Evolutionary conservation across 1,284 basidiomycete genomes (phyloP).

Genomic region (Malassezia restricta): DNA sequence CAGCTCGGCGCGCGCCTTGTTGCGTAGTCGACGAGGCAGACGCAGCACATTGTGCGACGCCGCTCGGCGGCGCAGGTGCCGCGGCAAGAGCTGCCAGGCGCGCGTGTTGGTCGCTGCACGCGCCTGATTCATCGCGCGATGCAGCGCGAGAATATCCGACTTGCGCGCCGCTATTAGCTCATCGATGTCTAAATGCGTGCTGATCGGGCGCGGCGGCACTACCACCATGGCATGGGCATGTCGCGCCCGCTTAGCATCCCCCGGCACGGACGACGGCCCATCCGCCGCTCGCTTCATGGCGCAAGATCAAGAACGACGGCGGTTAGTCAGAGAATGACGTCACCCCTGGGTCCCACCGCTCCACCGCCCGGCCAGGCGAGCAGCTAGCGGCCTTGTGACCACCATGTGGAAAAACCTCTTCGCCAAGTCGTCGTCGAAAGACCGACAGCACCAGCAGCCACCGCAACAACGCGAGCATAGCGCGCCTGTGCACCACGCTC

Average conservation of each 20-base stretch:
- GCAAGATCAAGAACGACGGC: background rate
- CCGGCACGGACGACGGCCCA: background rate
- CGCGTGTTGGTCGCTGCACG: slow-evolving; percentile 24
- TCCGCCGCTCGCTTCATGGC: slow-evolving; percentile 1
- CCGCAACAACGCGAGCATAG: too few relatives aligned
- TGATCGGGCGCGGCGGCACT: background rate
- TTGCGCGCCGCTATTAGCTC: slow-evolving; percentile 7
- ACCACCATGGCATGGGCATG: background rate
- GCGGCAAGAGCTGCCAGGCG: slow-evolving; percentile 44
- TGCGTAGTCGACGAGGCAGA: slow-evolving; percentile 31
- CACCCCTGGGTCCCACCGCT: too few relatives aligned
- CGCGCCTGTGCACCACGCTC: too few relatives aligned
- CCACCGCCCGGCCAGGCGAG: too few relatives aligned
- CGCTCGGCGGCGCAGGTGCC: slow-evolving; percentile 33
- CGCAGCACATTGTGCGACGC: slow-evolving; percentile 43
- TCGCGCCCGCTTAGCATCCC: background rate
- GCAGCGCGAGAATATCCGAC: slow-evolving; percentile 12
- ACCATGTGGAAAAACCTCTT: background rate
- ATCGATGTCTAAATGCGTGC: slow-evolving; percentile 5
- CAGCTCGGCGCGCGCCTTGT: slow-evolving; percentile 35
- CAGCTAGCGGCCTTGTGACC: background rate
- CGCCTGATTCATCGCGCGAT: slow-evolving; percentile 13
- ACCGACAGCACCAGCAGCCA: too few relatives aligned
- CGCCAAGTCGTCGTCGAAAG: background rate
- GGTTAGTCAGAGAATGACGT: too few relatives aligned